Evolutionary conservation across 2,329 filamentous ascomycete species (phyloP), one percentile per base, ranked within the genome.

Genomic region (Pestalotiopsis sp.): DNA sequence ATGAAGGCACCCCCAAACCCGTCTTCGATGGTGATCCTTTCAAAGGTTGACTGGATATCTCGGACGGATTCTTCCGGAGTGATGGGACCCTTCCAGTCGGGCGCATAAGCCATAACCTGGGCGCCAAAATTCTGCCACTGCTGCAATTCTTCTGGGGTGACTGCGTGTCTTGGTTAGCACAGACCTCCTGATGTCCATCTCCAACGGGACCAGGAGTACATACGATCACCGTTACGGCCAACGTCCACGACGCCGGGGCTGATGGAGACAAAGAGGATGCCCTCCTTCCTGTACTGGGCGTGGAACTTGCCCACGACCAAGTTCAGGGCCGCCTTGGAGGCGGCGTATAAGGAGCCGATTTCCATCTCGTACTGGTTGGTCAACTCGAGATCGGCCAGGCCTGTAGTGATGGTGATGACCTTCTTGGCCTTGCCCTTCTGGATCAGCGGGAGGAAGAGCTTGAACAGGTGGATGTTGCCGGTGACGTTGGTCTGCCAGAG

Each of bases 361-460:
- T 62, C 57, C 17, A 69, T 40, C 20, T 39, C 62, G 30, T 71
- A 75, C 0, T 82, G 66, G n/a, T 77, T 77, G 63, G 57, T 58
- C n/a, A 66, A 48, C 17, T 68, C 67, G 14, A 68, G 10, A 68
- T 88, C 86, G 0, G 82, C 83, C 57, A 81, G 67, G n/a, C 85
- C 86, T 0, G 75, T 83, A 10, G 83, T 81, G 5, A 89, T 81
- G 26, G 80, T 72, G 30, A 86, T 80, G 26, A 88, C 78, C 72
- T 89, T 89, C 73, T 89, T 89, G 14, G 68, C 72, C 1, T 74
- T 73, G 5, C 87, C 82, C 59, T 85, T 83, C 1, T 80, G 75
- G 26, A 90, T 75, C 0, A 88, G 78, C 0, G 87, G 86, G 1
- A 85, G 65, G 72, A 86, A 87, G 2, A 82, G 72, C 69, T 85